Evolutionary conservation across 2,329 filamentous ascomycete genomes (phyloP).

Genomic region (Neurospora crassa): DNA sequence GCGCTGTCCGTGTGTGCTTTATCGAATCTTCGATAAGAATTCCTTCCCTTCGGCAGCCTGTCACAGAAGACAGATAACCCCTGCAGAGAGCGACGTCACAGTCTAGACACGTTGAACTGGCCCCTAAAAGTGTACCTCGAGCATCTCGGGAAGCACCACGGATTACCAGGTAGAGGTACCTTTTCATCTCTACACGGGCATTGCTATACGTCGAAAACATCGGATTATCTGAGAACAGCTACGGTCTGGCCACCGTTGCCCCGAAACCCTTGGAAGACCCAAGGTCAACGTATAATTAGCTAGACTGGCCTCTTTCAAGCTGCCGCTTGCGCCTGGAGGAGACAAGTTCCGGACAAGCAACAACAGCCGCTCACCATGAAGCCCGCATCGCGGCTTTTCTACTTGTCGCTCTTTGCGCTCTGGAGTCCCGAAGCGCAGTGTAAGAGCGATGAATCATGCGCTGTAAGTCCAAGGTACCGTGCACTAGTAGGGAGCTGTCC

Average conservation of each 20-base stretch:
- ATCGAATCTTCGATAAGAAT: not conserved
- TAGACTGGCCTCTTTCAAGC: not conserved
- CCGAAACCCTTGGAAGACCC: not conserved
- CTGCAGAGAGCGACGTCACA: not conserved
- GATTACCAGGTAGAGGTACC: not conserved
- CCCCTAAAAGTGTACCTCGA: not conserved
- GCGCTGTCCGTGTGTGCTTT: not conserved
- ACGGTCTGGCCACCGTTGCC: not conserved
- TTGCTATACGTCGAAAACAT: not conserved
- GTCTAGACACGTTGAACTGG: not conserved
- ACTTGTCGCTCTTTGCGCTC: constrained; percentile 45
- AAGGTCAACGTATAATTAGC: not conserved
- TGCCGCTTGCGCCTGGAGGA: not conserved
- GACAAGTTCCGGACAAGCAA: not conserved
- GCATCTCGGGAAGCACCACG: not conserved
- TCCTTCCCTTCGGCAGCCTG: not conserved
- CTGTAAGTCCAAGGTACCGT: constrained; percentile 32
- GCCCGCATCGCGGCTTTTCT: constrained; percentile 44
- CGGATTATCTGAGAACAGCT: not conserved
- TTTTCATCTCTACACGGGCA: not conserved
- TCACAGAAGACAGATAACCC: not conserved
- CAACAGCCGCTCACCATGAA: constrained; percentile 31
- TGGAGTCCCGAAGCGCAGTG: constrained; percentile 41
- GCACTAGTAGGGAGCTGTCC: not conserved
- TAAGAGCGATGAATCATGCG: constrained; percentile 32